phyloP scores from a whole-genome alignment of 2,329 filamentous ascomycete species.

The Shiraia bambusicola region DNA sequence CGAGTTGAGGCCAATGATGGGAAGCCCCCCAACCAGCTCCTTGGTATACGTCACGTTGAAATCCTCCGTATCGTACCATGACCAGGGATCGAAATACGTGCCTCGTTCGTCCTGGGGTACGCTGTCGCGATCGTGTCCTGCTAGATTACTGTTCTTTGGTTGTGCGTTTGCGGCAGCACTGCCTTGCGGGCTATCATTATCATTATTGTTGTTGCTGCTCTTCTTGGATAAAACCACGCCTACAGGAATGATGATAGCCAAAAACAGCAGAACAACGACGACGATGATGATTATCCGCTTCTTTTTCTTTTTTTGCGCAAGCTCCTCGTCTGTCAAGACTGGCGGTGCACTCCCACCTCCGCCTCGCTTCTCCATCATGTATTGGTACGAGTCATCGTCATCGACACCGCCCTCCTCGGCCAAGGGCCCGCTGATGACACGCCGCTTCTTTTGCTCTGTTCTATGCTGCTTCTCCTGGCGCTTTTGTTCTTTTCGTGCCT shows the following conservation, averaged over 20 bases:
- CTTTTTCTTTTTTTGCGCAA: constrained; percentile 43
- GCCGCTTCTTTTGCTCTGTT: constrained; percentile 38
- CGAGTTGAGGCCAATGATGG: constrained; percentile 83
- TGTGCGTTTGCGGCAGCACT: constrained; percentile 21
- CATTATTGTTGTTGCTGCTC: constrained; percentile 31
- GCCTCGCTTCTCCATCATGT: constrained; percentile 46
- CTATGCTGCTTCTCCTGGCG: constrained; percentile 43
- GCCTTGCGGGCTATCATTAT: constrained; percentile 24
- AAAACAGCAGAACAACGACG: constrained; percentile 42
- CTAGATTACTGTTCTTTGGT: constrained; percentile 50
- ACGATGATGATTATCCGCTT: constrained; percentile 56
- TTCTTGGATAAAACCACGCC: constrained; percentile 51
- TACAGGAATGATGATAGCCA: constrained; percentile 52
- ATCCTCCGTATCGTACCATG: constrained; percentile 85
- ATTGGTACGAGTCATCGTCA: constrained; percentile 45
- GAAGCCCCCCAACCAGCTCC: constrained; percentile 79
- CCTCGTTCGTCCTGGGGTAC: constrained; percentile 64
- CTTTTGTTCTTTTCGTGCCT: constrained; percentile 43
- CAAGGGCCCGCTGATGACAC: constrained; percentile 51
- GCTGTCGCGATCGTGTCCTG: constrained; percentile 46
- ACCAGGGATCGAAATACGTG: constrained; percentile 82
- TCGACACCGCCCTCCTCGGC: constrained; percentile 49
- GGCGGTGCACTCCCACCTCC: constrained; percentile 40
- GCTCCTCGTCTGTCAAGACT: constrained; percentile 44
- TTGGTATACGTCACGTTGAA: constrained; percentile 96